Conservation (phyloP, 2,329 filamentous ascomycete species). For the Claviceps maximensis region DNA sequence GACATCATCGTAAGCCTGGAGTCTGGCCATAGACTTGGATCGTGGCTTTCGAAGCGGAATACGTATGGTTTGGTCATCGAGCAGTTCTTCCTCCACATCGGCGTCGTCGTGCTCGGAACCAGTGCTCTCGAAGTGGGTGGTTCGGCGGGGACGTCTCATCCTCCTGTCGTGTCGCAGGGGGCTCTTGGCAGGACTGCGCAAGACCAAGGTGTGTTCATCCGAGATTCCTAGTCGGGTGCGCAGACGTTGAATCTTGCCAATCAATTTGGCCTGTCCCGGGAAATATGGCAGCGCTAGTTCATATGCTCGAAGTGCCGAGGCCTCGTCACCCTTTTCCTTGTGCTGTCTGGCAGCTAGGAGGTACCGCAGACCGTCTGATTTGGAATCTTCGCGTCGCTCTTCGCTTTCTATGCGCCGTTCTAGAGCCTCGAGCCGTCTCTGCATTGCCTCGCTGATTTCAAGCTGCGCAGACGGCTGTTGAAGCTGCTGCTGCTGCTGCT, state of each 20-base stretch:
- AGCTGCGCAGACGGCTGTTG: conserved; percentile 23
- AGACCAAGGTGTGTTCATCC: not conserved
- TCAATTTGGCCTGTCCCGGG: conserved; percentile 66
- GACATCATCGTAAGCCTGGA: conserved; percentile 21
- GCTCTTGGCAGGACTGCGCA: conserved; percentile 2
- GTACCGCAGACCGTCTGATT: conserved; percentile 71
- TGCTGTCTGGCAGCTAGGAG: conserved; percentile 87
- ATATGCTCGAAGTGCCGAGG: conserved; percentile 71
- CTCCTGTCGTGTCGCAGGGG: conserved; percentile 2
- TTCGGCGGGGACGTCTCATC: not conserved
- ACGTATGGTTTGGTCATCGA: conserved; percentile 4
- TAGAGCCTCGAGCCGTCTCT: conserved; percentile 67
- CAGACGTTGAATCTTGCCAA: conserved; percentile 55
- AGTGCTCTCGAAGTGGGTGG: not conserved
- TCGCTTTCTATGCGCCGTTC: conserved; percentile 69
- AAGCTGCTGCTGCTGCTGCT: conserved; percentile 11
- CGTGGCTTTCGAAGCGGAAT: conserved; percentile 11
- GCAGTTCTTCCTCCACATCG: conserved; percentile 16
- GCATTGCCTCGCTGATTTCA: conserved; percentile 63
- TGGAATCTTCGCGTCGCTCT: conserved; percentile 50
- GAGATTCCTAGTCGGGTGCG: conserved; percentile 33
- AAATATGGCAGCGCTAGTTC: conserved; percentile 75
- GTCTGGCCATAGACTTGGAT: conserved; percentile 3
- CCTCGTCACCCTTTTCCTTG: conserved; percentile 69
- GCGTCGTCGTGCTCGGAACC: conserved; percentile 9